Conservation (phyloP, 1,284 basidiomycete species). For the Cryptococcus sp. region DNA sequence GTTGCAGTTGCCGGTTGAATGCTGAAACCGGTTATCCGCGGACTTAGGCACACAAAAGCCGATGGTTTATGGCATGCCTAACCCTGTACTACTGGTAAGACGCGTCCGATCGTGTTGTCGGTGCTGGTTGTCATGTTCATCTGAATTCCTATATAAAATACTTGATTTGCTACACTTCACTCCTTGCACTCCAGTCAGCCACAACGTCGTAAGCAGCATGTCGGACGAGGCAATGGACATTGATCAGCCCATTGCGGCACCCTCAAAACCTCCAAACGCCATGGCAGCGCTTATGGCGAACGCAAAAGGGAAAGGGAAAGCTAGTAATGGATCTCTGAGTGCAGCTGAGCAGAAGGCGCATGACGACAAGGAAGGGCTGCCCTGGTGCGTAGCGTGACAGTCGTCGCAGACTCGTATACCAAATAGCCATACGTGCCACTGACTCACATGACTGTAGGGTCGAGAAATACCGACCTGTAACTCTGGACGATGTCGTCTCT, state of each 20-base stretch:
- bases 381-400: constrained; percentile 46
- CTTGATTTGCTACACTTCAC: neutral
- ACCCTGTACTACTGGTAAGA: neutral
- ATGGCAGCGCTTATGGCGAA: constrained; percentile 49
- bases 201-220: neutral
- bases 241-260: constrained; percentile 23
- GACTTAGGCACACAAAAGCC: too few relatives aligned
- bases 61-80: too few relatives aligned
- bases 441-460: constrained; percentile 65
- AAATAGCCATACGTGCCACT: constrained; percentile 1
- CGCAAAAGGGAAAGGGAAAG: constrained; percentile 49
- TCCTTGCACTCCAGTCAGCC: neutral
- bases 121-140: neutral
- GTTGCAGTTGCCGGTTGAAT: too few relatives aligned
- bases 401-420: too few relatives aligned
- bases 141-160: neutral
- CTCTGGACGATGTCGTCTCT: constrained; percentile 87
- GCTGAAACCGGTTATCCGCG: too few relatives aligned
- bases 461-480: constrained; percentile 89
- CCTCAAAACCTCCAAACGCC: constrained; percentile 35
- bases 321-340: constrained; percentile 13
- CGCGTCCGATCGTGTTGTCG: constrained; percentile 1
- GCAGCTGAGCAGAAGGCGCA: constrained; percentile 27
- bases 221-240: constrained; percentile 29
- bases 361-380: constrained; percentile 49